Base-by-base conservation (phyloP, 345 rosid genomes). In the Acer saccharum region DNA sequence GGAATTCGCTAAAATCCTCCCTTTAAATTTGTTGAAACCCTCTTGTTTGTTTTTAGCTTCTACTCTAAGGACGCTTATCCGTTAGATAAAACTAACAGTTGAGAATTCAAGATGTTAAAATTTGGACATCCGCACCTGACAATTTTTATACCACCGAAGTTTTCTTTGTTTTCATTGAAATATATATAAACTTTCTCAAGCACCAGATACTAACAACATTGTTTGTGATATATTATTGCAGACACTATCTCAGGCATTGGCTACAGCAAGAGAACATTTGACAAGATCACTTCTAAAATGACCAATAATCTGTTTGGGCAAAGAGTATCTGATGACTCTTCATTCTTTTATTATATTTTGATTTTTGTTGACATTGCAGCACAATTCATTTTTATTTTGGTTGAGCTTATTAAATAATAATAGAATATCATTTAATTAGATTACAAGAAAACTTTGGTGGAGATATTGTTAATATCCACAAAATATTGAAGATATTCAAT, bases 211-310 rank as follows among this genome's bases (percentile, higher is more conserved):
- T 35, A 35, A 35, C 39, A 35, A 35, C 39, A 35, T 21, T 60
- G 39, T 21, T 60, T 60, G 4, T 60, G 64, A 60, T 60, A 9
- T 76, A 35, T 43, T 76, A 35, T 43, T 88, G 86, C 88, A 91
- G 92, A 89, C 91, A 6, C 77, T 91, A 68, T 80, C 82, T 74
- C 92, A 88, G 81, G 95, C 93, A 81, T 76, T 88, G 83, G 90
- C 92, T 9, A 80, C 89, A 6, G 92, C 91, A 65, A 87, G 92
- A 2, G 93, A 91, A 48, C 93, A 91, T 68, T 82, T 91, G 83
- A 87, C 95, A n/a, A 86, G 86, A 84, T 86, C 90, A 63, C 90
- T 91, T 60, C 89, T 91, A 50, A 83, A 81, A 61, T 60, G 80
- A 86, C 6, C 39, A 86, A 61, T 8, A 43, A n/a, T 14, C 21